Evolutionary conservation across 352 stramenopile species (phyloP).

Genomic region (Phytopythium montanum): DNA sequence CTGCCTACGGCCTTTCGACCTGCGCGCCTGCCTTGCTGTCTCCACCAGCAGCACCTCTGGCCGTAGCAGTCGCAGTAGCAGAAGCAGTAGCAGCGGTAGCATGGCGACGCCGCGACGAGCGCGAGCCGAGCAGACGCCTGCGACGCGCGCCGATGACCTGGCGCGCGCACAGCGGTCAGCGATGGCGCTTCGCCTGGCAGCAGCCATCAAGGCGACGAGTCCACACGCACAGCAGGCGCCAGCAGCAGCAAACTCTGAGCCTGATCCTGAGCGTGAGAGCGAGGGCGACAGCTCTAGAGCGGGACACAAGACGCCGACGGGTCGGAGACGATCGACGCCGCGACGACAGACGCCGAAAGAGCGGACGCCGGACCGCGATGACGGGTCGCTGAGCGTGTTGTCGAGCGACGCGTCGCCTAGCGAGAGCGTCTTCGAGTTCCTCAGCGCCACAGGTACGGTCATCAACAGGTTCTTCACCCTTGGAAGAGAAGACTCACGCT

Average conservation of each 20-base stretch:
- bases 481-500: not conserved
- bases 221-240: not conserved
- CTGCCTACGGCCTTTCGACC: not conserved
- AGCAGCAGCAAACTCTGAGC: not conserved
- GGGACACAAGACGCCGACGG: constrained; percentile 10
- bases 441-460: constrained; percentile 28
- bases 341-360: not conserved
- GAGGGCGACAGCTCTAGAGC: not conserved
- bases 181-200: constrained; percentile 2
- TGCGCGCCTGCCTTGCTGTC: not conserved
- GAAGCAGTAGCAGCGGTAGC: not conserved
- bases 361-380: constrained; percentile 17
- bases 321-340: constrained; percentile 11
- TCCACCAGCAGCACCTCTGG: too few relatives aligned
- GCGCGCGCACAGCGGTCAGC: constrained; percentile 3
- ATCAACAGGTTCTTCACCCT: not conserved
- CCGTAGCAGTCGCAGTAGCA: not conserved
- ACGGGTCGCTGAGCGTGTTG: constrained; percentile 41
- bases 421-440: constrained; percentile 56
- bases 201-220: not conserved
- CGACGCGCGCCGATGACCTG: not conserved
- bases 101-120: not conserved
- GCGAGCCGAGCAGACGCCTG: not conserved
- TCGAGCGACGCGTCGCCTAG: constrained; percentile 38
- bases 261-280: not conserved